Evolutionary conservation across 768 basidiomycete species (phyloP).

Genomic region (Tubosaeta sp.): DNA sequence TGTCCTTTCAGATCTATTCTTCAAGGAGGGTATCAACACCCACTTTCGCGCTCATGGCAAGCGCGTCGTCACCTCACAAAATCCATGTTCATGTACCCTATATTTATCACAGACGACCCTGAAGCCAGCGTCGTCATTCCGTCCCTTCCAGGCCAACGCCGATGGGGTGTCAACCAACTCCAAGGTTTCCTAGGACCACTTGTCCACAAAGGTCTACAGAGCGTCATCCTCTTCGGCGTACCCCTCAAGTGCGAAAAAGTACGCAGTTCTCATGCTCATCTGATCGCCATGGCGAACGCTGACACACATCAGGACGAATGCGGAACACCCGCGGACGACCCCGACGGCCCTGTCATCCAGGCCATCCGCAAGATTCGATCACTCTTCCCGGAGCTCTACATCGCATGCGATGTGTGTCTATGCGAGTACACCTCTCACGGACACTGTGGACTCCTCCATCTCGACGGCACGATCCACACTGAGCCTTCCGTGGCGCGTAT

Average conservation of each 20-base stretch:
- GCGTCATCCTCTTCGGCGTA: constrained; percentile 94
- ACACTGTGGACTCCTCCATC: constrained; percentile 82
- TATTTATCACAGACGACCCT: constrained; percentile 95
- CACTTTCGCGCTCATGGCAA: constrained; percentile 87
- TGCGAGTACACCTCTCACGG: constrained; percentile 99
- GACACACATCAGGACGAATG: constrained; percentile 55
- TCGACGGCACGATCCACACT: constrained; percentile 74
- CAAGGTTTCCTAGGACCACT: constrained; percentile 82
- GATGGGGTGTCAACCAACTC: constrained; percentile 96
- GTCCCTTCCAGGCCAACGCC: constrained; percentile 77
- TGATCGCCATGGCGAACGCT: neutral
- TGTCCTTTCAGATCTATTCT: constrained; percentile 56
- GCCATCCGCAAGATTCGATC: constrained; percentile 76
- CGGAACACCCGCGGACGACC: constrained; percentile 89
- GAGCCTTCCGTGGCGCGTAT: constrained; percentile 81
- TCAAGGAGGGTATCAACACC: constrained; percentile 93
- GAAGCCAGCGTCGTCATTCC: constrained; percentile 75
- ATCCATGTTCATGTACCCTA: constrained; percentile 98
- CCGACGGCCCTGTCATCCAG: constrained; percentile 86
- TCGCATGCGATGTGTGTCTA: constrained; percentile 95
- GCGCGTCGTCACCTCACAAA: constrained; percentile 74
- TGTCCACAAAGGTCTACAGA: constrained; percentile 83
- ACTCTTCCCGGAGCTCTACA: constrained; percentile 81
- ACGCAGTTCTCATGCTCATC: constrained; percentile 1
- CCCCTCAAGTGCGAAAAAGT: constrained; percentile 81